Base-by-base conservation (phyloP, 768 basidiomycete genomes). In the Wakefieldia striispora region DNA sequence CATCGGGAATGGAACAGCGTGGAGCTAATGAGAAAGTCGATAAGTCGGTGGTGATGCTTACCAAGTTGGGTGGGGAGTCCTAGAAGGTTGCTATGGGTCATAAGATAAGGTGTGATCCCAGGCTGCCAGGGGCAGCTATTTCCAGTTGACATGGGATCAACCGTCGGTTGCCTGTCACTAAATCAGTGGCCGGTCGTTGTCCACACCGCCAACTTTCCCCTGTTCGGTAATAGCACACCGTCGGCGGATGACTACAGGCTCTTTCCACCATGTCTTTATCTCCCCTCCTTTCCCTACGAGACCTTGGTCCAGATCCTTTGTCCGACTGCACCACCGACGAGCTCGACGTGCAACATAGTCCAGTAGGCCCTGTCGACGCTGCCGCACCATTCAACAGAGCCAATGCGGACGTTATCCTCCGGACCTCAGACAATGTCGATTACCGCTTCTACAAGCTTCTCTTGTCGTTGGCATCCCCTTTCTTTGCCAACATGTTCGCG, bases 361-460 rank as follows among this genome's bases (percentile, higher is more conserved):
- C 17, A 23, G 20, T 45, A 14, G 50, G 23, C n/a, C 66, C 58
- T 9, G 49, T 62, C 21, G 59, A 72, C 31, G 68, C 71, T 14
- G 58, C 48, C 19, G 31, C 61, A 23, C 79, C 81, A 3, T 83
- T 83, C 62, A 65, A 82, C 54, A 65, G 75, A 51, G 60, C 69
- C 26, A 69, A 70, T 44, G 77, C 78, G 49, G 80, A 83, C 54
- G 66, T 83, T 45, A 74, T 81, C 45, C 65, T 85, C 36, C 75
- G 77, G 44, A 77, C 81, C 9, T 78, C 76, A 42, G 82, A 84
- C 57, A 54, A 66, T 19, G 70, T 73, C 54, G 67, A 72, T 50
- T 83, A 83, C 64, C 72, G 72, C 50, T 75, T 79, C 47, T 78
- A 79, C 72, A 80, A 78, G 55, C 55, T 75, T 35, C 67, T 84